phyloP scores from a whole-genome alignment of 345 rosid genomes.

The Trapa bicornis region DNA sequence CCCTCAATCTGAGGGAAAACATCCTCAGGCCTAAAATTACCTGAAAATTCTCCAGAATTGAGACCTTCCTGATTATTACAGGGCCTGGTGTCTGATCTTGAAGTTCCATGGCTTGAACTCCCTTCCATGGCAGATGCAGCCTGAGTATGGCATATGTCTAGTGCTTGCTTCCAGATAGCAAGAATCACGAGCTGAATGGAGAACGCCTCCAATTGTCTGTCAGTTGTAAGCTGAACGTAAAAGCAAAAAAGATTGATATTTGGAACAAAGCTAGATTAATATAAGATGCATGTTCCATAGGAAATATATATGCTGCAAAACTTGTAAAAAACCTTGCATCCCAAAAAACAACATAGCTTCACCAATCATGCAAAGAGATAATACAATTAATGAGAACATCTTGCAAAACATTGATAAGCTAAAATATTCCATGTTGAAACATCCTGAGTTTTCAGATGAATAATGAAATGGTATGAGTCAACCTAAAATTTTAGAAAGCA shows the following conservation, averaged over 20 bases:
- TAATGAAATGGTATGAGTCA: neutral
- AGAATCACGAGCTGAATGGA: constrained; percentile 84
- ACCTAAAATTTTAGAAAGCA: neutral
- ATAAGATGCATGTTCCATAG: neutral
- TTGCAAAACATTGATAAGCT: neutral
- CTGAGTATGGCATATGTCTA: constrained; percentile 82
- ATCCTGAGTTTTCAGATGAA: neutral
- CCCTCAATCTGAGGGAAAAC: constrained; percentile 50
- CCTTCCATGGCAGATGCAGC: constrained; percentile 88
- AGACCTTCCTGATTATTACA: constrained; percentile 36
- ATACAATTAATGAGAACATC: neutral
- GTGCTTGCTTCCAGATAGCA: constrained; percentile 93
- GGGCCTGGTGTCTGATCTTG: constrained; percentile 26
- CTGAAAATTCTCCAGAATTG: constrained; percentile 24
- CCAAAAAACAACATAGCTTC: neutral
- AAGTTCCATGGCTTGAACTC: constrained; percentile 32
- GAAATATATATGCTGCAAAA: neutral
- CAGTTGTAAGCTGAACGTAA: constrained; percentile 29
- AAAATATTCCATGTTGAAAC: neutral
- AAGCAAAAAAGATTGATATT: neutral
- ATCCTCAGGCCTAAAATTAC: constrained; percentile 33
- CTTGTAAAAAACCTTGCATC: neutral
- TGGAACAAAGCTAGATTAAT: neutral
- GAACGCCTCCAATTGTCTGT: constrained; percentile 64
- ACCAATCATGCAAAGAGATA: neutral